Conservation (phyloP, 495 filamentous ascomycete genomes). For the Podospora australis region DNA sequence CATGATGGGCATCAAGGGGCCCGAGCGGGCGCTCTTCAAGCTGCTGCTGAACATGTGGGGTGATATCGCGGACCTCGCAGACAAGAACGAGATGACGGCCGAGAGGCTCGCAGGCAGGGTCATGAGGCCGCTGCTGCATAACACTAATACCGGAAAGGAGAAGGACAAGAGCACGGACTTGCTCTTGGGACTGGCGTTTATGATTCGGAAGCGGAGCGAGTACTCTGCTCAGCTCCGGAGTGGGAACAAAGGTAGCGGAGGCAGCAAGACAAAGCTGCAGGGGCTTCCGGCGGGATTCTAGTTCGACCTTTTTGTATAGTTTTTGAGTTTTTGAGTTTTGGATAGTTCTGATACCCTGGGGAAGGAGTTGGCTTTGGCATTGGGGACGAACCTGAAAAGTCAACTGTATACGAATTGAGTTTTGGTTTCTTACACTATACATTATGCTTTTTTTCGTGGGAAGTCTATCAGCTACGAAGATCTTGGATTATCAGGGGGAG, state of each 20-base stretch:
- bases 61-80: slow-evolving; percentile 28
- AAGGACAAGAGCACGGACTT: slow-evolving; percentile 27
- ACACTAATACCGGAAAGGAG: background rate
- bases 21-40: slow-evolving; percentile 34
- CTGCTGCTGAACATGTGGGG: slow-evolving; percentile 40
- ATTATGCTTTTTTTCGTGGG: too few relatives aligned
- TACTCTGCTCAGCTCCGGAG: slow-evolving; percentile 16
- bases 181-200: slow-evolving; percentile 37
- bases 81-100: slow-evolving; percentile 40
- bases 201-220: slow-evolving; percentile 40
- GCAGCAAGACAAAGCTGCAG: background rate
- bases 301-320: background rate
- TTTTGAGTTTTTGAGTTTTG: background rate
- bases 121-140: slow-evolving; percentile 36
- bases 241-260: background rate
- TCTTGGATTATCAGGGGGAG: too few relatives aligned
- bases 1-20: slow-evolving; percentile 32
- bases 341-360: too few relatives aligned
- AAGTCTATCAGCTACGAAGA: too few relatives aligned
- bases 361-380: too few relatives aligned
- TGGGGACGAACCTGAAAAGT: too few relatives aligned
- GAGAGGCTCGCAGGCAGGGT: slow-evolving; percentile 35
- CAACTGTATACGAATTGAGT: too few relatives aligned
- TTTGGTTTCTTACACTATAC: too few relatives aligned
- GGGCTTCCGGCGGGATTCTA: background rate